A percentile compares a stretch with the other conserved stretches of the same genome.
phyloP scores from a whole-genome alignment of 306 rosid species.

The Senna tora region DNA sequence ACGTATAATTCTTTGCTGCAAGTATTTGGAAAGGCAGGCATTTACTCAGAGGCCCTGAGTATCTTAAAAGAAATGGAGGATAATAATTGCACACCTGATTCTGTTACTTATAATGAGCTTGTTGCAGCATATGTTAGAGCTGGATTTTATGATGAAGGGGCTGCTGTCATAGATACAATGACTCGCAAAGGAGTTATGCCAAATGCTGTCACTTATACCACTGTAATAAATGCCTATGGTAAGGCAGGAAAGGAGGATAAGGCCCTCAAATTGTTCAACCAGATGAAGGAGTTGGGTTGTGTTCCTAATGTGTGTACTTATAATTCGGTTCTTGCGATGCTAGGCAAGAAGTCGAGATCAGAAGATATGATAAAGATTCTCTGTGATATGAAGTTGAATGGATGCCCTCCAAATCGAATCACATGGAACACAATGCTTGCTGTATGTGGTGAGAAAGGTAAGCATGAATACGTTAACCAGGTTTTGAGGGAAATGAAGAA shows the following conservation, averaged over 20 bases:
- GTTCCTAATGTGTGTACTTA: conserved; percentile 82
- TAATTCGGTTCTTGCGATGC: conserved; percentile 75
- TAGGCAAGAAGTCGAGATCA: conserved; percentile 73
- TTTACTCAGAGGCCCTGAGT: conserved; percentile 76
- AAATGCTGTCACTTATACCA: conserved; percentile 87
- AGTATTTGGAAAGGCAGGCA: conserved; percentile 90
- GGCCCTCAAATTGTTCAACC: conserved; percentile 70
- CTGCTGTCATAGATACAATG: conserved; percentile 80
- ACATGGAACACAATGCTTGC: conserved; percentile 98
- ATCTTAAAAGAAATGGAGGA: conserved; percentile 87
- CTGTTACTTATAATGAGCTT: conserved; percentile 91
- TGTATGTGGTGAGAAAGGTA: conserved; percentile 83
- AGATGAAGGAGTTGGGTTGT: conserved; percentile 88
- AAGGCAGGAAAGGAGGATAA: conserved; percentile 73
- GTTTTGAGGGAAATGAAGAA: conserved; percentile 86
- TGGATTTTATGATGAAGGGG: conserved; percentile 82
- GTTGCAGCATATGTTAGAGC: conserved; percentile 90
- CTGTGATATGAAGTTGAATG: conserved; percentile 77
- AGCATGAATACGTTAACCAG: conserved; percentile 63
- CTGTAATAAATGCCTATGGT: conserved; percentile 86
- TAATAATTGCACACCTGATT: conserved; percentile 68
- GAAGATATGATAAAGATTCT: conserved; percentile 77
- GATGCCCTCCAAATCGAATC: conserved; percentile 79
- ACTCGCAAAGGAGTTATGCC: conserved; percentile 73
- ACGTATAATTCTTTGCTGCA: conserved; percentile 81